Conservation (phyloP, 139 green algal species). For the Nannochloris sp. region DNA sequence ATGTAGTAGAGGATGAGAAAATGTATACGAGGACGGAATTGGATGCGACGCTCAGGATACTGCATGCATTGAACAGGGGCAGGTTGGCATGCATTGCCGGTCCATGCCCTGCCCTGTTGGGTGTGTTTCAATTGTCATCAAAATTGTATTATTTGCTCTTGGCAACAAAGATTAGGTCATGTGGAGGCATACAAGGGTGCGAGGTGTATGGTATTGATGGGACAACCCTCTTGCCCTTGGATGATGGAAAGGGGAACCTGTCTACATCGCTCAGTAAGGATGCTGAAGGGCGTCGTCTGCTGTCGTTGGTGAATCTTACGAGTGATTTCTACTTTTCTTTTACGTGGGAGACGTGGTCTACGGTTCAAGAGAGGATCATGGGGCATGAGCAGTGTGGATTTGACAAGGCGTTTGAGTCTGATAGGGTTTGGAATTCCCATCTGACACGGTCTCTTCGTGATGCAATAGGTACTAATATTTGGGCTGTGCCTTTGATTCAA, state of each 20-base stretch:
- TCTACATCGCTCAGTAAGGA: constrained; percentile 5
- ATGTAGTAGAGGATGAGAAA: constrained; percentile 42
- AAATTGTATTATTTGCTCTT: constrained; percentile 81
- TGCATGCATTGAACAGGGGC: constrained; percentile 38
- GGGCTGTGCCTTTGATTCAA: constrained; percentile 81
- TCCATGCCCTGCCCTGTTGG: constrained; percentile 52
- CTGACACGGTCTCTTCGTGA: constrained; percentile 58
- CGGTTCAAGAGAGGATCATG: constrained; percentile 59
- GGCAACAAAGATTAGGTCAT: constrained; percentile 49
- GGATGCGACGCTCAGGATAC: constrained; percentile 29
- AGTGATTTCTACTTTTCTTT: constrained; percentile 91
- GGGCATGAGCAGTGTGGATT: background rate
- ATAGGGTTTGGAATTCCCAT: constrained; percentile 92
- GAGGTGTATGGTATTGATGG: constrained; percentile 68
- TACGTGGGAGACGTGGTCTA: constrained; percentile 66
- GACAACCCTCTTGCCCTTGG: constrained; percentile 66
- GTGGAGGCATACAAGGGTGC: constrained; percentile 67
- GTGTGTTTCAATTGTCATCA: constrained; percentile 39
- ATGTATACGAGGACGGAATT: constrained; percentile 46
- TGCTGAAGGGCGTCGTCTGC: constrained; percentile 55
- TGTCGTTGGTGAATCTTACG: constrained; percentile 77
- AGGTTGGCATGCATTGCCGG: constrained; percentile 46
- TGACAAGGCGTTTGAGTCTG: constrained; percentile 46
- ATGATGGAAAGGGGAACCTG: constrained; percentile 15
- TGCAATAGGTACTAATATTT: constrained; percentile 43